Evolutionary conservation across 129 eudicot genomes (phyloP), one percentile per base, ranked within the genome.

Genomic region (Gnaphalium uliginosum): DNA sequence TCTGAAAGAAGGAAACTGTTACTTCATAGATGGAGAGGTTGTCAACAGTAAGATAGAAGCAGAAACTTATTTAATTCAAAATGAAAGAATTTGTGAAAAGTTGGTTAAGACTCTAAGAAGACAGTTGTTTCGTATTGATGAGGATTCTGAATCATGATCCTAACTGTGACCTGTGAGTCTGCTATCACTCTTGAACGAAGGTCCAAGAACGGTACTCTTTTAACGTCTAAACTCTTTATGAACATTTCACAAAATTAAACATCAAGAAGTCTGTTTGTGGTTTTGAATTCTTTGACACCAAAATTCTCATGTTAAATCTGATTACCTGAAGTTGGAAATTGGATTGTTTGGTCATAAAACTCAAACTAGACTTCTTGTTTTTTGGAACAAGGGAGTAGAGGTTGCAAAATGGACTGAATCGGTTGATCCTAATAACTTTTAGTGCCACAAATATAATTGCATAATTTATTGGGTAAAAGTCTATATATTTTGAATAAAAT

Each of bases 1-100:
- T 65, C 43, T 73, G 53, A 75, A 73, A 76, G 96, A 94, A 76
- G 91, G 95, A 68, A 79, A 69, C 26, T 27, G 81, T 57, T 91
- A 87, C 78, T 86, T 82, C 66, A 85, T 91, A 66, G 87, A 83
- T 8, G 94, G 95, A 61, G 77, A 81, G 62, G 83, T 86, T 27
- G 61, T 95, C 17, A 78, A 79, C 46, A 48, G 82, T 78, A 77
- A 78, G 78, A 78, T 57, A 15, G 87, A 85, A 63, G 97, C 93
- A 19, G 88, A 87, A 71, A 75, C 72, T 53, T 89, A 86, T 78
- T 72, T 95, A 78, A 85, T 85, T 57, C 85, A 82, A 74, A 91
- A 91, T 54, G 59, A 68, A 51, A 79, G 30, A 29, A 75, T 87
- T 62, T 71, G 83, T 57, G 89, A 86, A 43, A 78, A 78, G 51